phyloP scores from a whole-genome alignment of 176 grass and related monocot species.

The Eleusine coracana region DNA sequence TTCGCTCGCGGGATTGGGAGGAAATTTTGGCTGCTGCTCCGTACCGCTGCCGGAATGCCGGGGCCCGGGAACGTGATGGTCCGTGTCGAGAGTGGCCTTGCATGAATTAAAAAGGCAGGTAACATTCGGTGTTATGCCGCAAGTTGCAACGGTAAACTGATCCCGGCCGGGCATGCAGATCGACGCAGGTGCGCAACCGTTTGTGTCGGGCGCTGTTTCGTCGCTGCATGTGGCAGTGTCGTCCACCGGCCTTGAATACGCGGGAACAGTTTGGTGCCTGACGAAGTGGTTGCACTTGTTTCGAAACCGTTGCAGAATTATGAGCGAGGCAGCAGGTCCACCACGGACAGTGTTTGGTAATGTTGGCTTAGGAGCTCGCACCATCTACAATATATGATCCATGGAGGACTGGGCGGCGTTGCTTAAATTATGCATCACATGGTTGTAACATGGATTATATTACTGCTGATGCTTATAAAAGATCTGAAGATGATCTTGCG shows the following conservation, averaged over 20 bases:
- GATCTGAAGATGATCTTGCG: constrained; percentile 20
- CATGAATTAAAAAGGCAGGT: neutral
- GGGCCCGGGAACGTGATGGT: neutral
- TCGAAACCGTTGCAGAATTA: constrained; percentile 53
- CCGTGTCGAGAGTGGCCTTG: neutral
- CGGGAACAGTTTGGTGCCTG: constrained; percentile 25
- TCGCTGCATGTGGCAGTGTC: constrained; percentile 36
- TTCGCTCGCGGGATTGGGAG: neutral
- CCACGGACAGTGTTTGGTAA: constrained; percentile 41
- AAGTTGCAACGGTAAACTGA: constrained; percentile 13
- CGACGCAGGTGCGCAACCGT: constrained; percentile 27
- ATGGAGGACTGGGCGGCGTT: constrained; percentile 10
- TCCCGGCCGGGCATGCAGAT: neutral
- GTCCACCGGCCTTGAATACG: constrained; percentile 28
- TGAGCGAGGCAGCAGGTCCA: constrained; percentile 31
- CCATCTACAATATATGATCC: neutral
- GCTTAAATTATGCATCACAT: constrained; percentile 38
- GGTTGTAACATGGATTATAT: constrained; percentile 28
- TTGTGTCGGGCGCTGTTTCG: constrained; percentile 28
- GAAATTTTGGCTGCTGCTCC: neutral
- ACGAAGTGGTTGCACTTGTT: constrained; percentile 34
- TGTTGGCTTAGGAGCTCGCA: neutral
- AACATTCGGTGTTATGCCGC: neutral
- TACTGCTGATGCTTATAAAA: neutral
- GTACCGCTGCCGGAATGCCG: neutral